Conservation (phyloP, 2,329 filamentous ascomycete species). For the Davidsoniella eucalypti region DNA sequence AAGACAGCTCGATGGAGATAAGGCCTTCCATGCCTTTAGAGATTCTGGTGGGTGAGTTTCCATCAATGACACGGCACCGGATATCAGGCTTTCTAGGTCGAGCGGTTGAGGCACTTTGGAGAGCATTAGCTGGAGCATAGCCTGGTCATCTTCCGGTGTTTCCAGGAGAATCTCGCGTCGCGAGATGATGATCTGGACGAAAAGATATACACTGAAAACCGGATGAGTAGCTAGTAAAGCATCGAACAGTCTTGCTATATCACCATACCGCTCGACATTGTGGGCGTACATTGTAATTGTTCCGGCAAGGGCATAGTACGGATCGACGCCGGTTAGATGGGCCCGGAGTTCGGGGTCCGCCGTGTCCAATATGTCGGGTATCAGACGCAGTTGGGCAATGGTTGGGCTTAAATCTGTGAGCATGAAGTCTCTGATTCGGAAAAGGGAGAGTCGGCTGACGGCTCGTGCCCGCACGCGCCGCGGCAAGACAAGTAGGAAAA, state of each 20-base stretch:
- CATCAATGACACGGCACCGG: constrained; percentile 47
- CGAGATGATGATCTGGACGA: constrained; percentile 70
- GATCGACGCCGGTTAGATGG: constrained; percentile 64
- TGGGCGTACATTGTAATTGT: constrained; percentile 94
- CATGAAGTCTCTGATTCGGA: constrained; percentile 96
- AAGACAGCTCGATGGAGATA: constrained; percentile 64
- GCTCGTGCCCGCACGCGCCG: constrained; percentile 40
- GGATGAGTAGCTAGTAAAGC: constrained; percentile 75
- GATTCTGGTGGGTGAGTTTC: constrained; percentile 51
- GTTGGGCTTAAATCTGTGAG: constrained; percentile 71
- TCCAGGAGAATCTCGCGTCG: constrained; percentile 74
- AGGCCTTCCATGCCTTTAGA: constrained; percentile 52
- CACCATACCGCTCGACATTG: constrained; percentile 76
- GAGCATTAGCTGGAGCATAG: constrained; percentile 80
- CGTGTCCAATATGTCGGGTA: constrained; percentile 62
- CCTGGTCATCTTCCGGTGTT: constrained; percentile 65
- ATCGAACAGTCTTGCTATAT: constrained; percentile 85
- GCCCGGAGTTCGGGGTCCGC: constrained; percentile 55
- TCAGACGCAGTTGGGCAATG: constrained; percentile 67
- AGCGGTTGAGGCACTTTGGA: constrained; percentile 72
- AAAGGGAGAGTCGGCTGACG: constrained; percentile 65
- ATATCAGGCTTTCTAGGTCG: constrained; percentile 63
- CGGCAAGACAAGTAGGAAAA: constrained; percentile 73
- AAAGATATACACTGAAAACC: constrained; percentile 81
- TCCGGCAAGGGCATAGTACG: constrained; percentile 85